A percentile compares a stretch with the other conserved stretches of the same genome.
These are phyloP conservation scores for Backusella tuberculispora DNA, from an alignment of 192 early-diverging fungal genomes.

Conservation along the genomic window DNA sequence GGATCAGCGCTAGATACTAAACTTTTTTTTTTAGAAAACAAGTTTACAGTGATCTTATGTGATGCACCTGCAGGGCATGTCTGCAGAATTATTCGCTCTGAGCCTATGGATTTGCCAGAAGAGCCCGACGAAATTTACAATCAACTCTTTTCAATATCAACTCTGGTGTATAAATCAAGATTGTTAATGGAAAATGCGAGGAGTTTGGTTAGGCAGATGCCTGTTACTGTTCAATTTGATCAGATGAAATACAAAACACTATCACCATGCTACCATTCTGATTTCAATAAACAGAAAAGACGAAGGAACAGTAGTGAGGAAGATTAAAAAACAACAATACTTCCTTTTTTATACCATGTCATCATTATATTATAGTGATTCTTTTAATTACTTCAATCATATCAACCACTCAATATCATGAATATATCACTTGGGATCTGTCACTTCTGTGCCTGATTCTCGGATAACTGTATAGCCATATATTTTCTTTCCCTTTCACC, in stretches of 20 bases:
- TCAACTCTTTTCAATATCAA: slow-evolving; percentile 1
- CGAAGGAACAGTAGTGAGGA: background rate
- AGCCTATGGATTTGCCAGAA: background rate
- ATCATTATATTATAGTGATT: background rate
- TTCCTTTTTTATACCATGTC: background rate
- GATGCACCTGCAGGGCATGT: background rate
- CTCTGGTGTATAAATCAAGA: slow-evolving; percentile 3
- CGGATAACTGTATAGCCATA: background rate
- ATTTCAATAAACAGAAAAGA: background rate
- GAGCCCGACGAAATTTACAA: background rate
- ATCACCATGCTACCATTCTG: background rate
- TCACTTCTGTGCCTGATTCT: background rate
- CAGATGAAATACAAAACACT: background rate
- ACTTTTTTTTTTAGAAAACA: background rate
- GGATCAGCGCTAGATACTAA: background rate
- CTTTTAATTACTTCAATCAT: background rate
- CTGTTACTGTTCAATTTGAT: background rate
- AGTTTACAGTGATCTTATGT: slow-evolving; percentile 14
- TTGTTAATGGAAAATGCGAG: background rate
- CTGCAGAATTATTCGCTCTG: background rate
- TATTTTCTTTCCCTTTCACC: background rate
- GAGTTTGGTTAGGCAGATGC: background rate
- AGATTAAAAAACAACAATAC: background rate
- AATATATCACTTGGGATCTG: background rate
- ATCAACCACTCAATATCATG: background rate